Evolutionary conservation across 1,284 basidiomycete genomes (phyloP).

Genomic region (Rhodotorula glutinis): DNA sequence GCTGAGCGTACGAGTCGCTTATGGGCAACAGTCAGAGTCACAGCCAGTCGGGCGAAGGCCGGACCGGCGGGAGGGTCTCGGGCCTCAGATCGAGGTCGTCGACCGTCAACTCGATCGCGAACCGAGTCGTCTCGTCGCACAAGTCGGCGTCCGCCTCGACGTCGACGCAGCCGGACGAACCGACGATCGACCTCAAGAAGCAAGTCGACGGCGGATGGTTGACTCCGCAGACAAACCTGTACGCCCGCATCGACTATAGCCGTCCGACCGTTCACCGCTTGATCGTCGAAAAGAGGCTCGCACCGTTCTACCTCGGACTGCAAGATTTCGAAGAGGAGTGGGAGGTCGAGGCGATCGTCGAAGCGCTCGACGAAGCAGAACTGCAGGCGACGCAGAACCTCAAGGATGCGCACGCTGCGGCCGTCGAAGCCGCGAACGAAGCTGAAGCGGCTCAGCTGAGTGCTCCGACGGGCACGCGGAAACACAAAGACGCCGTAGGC

Average conservation of each 20-base stretch:
- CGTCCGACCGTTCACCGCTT: constrained; percentile 74
- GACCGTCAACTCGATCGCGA: constrained; percentile 11
- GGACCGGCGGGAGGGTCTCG: neutral
- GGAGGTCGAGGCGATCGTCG: constrained; percentile 76
- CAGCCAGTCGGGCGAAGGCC: neutral
- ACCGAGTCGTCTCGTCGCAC: neutral
- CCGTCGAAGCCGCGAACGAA: constrained; percentile 30
- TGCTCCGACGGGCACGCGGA: constrained; percentile 22
- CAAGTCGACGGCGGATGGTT: constrained; percentile 67
- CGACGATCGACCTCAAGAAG: neutral
- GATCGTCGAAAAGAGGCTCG: constrained; percentile 80
- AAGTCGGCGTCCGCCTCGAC: neutral
- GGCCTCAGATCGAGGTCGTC: constrained; percentile 15
- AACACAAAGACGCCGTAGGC: constrained; percentile 37
- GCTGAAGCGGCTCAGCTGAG: constrained; percentile 29
- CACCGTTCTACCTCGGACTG: constrained; percentile 91
- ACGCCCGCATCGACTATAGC: constrained; percentile 77
- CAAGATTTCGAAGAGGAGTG: constrained; percentile 87
- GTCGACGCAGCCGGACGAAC: neutral
- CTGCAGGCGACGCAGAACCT: constrained; percentile 33
- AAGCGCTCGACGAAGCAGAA: constrained; percentile 51
- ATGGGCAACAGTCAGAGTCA: constrained; percentile 35
- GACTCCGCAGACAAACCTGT: constrained; percentile 84
- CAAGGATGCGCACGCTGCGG: constrained; percentile 27
- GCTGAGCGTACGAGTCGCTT: too few species aligned